Evolutionary conservation across 2,329 filamentous ascomycete species (phyloP).

Genomic region (Penicillium janthinellum): DNA sequence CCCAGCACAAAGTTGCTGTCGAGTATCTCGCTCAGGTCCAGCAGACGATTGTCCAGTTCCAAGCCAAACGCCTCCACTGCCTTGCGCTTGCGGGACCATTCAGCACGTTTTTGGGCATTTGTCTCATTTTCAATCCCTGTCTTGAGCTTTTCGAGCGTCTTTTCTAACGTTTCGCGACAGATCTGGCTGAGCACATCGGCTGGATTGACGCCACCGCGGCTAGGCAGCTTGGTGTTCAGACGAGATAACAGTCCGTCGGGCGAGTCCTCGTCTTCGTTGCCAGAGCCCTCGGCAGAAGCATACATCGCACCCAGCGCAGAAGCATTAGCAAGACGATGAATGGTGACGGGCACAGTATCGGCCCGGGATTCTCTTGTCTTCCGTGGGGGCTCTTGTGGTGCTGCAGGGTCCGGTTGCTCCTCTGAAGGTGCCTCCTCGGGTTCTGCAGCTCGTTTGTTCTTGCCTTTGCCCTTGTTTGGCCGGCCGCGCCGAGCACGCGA

Average conservation of each 20-base stretch:
- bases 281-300: conserved; percentile 22
- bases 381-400: conserved; percentile 16
- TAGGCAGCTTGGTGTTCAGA: conserved; percentile 42
- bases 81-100: conserved; percentile 49
- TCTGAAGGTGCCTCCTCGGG: conserved; percentile 3
- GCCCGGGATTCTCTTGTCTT: conserved; percentile 35
- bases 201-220: conserved; percentile 50
- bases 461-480: conserved; percentile 7
- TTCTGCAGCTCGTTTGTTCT: conserved; percentile 2
- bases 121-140: conserved; percentile 44
- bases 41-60: conserved; percentile 52
- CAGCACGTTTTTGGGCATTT: conserved; percentile 41
- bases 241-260: conserved; percentile 35
- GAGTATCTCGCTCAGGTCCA: conserved; percentile 55
- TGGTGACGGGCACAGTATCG: conserved; percentile 44
- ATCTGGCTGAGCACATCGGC: conserved; percentile 56
- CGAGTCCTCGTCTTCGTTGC: conserved; percentile 31
- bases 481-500: conserved; percentile 11
- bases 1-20: conserved; percentile 53
- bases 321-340: conserved; percentile 44
- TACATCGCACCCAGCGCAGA: conserved; percentile 31
- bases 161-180: conserved; percentile 53
- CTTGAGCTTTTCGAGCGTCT: conserved; percentile 47
- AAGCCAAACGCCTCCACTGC: conserved; percentile 52
- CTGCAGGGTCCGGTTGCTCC: conserved; percentile 15